Evolutionary conservation across 352 stramenopile species (phyloP).

Genomic region (Globisporangium spinosum): DNA sequence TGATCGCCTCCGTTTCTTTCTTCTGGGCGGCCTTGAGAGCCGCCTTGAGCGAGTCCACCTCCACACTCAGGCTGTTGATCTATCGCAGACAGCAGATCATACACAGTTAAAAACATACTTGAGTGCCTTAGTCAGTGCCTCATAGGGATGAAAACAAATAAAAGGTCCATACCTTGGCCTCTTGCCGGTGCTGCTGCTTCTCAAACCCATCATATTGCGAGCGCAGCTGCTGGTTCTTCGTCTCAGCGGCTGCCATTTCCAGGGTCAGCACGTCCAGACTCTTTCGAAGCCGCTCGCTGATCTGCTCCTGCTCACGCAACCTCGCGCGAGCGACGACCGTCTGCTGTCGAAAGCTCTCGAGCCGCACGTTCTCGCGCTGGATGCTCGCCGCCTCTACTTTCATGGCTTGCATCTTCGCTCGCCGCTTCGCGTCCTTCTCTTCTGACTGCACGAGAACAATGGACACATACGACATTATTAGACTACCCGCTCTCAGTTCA

Average conservation of each 20-base stretch:
- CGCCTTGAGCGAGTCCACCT: constrained; percentile 43
- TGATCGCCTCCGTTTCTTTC: constrained; percentile 46
- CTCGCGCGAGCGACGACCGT: constrained; percentile 25
- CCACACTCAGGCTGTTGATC: constrained; percentile 45
- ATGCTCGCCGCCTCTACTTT: constrained; percentile 26
- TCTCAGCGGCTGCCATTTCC: constrained; percentile 23
- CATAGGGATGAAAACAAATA: background rate
- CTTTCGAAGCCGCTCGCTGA: constrained; percentile 23
- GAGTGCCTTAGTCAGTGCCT: background rate
- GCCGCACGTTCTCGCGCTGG: constrained; percentile 26
- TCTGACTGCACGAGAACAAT: constrained; percentile 26
- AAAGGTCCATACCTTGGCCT: constrained; percentile 34
- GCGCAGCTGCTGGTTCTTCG: constrained; percentile 35
- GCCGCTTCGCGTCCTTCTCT: constrained; percentile 32
- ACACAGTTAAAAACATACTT: background rate
- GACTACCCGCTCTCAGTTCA: background rate
- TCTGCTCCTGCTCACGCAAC: constrained; percentile 33
- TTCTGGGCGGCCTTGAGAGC: constrained; percentile 26
- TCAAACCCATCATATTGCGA: constrained; percentile 23
- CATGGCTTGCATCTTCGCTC: constrained; percentile 31
- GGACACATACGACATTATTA: background rate
- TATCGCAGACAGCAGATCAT: constrained; percentile 11
- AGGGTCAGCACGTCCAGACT: constrained; percentile 32
- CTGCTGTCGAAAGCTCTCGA: constrained; percentile 35
- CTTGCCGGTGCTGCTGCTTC: constrained; percentile 39